Conservation (phyloP, 371 early-diverging fungal species). For the Mucor circinelloides region DNA sequence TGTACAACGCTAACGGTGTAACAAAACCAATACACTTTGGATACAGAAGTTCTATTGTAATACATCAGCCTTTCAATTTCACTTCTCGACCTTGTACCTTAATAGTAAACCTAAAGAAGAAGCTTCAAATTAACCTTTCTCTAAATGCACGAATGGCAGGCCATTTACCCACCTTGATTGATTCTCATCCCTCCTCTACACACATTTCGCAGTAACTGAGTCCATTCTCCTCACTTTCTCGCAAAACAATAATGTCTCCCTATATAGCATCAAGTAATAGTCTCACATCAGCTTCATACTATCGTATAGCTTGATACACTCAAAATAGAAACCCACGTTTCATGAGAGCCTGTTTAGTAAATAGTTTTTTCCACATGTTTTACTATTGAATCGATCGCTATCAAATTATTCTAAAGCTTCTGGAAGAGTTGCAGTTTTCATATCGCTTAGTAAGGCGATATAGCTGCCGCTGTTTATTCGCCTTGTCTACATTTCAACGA, state of each 20-base stretch:
- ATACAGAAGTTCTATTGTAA: background rate
- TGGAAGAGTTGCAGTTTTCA: background rate
- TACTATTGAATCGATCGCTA: background rate
- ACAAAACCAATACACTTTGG: conserved; percentile 2
- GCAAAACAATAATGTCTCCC: background rate
- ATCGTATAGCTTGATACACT: background rate
- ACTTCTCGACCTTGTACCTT: background rate
- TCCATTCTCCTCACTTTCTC: background rate
- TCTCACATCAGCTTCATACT: background rate
- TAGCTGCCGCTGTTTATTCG: background rate
- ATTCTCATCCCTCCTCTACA: background rate
- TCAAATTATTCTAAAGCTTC: background rate
- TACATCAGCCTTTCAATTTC: background rate
- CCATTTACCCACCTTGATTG: background rate
- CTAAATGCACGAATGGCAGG: background rate
- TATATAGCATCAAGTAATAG: background rate
- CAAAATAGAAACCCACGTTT: conserved; percentile 1
- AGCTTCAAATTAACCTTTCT: background rate
- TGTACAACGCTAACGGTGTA: background rate
- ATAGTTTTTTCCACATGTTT: background rate
- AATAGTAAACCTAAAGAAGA: background rate
- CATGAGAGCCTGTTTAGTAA: background rate
- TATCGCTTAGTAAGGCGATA: background rate
- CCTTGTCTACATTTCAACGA: background rate
- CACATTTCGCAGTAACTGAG: background rate